phyloP scores from a whole-genome alignment of 768 basidiomycete genomes.

The Podaxis mareebaensis region DNA sequence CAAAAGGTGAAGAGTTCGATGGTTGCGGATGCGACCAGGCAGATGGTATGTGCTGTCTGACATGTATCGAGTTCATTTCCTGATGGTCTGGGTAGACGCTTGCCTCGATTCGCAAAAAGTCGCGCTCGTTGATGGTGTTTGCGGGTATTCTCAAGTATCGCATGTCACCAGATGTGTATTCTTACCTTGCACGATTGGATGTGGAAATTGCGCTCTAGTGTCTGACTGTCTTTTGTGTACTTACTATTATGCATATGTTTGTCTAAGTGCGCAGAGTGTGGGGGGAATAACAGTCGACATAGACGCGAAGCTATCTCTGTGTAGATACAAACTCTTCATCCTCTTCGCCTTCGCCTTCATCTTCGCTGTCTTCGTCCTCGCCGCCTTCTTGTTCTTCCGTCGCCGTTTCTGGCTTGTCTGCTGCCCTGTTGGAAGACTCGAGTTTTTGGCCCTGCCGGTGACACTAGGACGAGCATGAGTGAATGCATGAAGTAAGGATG shows the following conservation, averaged over 20 bases:
- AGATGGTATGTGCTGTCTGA: conserved; percentile 55
- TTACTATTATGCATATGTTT: conserved; percentile 17
- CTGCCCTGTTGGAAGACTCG: background rate
- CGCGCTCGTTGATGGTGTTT: conserved; percentile 85
- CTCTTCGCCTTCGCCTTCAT: conserved; percentile 29
- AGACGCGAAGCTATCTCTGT: conserved; percentile 32
- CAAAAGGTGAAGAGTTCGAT: conserved; percentile 71
- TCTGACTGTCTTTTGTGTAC: background rate
- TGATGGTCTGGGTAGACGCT: conserved; percentile 51
- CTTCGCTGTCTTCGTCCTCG: conserved; percentile 20
- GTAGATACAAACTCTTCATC: conserved; percentile 39
- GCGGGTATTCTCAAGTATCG: conserved; percentile 87
- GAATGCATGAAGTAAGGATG: background rate
- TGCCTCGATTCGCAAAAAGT: conserved; percentile 70
- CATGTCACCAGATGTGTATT: conserved; percentile 89
- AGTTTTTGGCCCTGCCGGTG: conserved; percentile 5
- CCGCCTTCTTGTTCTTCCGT: conserved; percentile 20
- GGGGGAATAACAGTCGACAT: background rate
- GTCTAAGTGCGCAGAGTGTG: background rate
- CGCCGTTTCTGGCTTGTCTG: too few relatives aligned
- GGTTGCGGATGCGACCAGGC: conserved; percentile 72
- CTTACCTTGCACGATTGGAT: conserved; percentile 81
- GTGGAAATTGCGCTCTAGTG: conserved; percentile 78
- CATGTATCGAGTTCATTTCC: conserved; percentile 14
- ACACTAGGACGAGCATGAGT: conserved; percentile 4